Evolutionary conservation across 345 rosid genomes (phyloP).

Genomic region (Citrus glauca): DNA sequence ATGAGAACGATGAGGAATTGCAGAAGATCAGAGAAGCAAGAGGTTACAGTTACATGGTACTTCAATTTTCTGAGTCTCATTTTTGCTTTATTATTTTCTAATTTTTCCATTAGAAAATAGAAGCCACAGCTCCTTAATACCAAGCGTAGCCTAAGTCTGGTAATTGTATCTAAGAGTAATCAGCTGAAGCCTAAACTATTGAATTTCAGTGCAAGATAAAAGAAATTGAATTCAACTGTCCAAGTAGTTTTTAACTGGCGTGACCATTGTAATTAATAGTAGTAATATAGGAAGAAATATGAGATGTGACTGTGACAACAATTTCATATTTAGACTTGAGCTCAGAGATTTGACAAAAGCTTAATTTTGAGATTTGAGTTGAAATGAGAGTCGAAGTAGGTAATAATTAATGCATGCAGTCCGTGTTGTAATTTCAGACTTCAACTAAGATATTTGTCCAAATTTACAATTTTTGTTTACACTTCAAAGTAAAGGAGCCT

Average conservation of each 20-base stretch:
- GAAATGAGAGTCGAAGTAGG: neutral
- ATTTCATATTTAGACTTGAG: neutral
- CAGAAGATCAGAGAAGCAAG: constrained; percentile 61
- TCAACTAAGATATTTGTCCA: neutral
- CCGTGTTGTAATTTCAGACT: neutral
- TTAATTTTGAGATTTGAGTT: neutral
- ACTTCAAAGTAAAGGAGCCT: neutral
- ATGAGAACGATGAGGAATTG: constrained; percentile 71
- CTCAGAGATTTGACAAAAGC: neutral
- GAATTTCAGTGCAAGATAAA: too few species aligned
- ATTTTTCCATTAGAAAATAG: neutral
- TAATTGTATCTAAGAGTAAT: too few species aligned
- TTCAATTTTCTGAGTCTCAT: neutral
- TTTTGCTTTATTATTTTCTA: neutral
- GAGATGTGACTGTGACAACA: neutral
- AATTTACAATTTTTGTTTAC: neutral
- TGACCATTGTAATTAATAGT: neutral
- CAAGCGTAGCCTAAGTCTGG: too few species aligned
- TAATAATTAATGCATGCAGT: too few species aligned
- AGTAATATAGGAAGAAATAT: too few species aligned
- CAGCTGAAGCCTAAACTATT: too few species aligned
- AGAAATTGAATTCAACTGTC: too few species aligned
- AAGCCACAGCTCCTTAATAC: too few species aligned
- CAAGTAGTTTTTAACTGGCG: neutral
- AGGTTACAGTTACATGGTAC: constrained; percentile 90